A percentile compares a stretch with the other conserved stretches of the same genome.
phyloP scores from a whole-genome alignment of 306 rosid genomes.

The Dalbergia oliveri region DNA sequence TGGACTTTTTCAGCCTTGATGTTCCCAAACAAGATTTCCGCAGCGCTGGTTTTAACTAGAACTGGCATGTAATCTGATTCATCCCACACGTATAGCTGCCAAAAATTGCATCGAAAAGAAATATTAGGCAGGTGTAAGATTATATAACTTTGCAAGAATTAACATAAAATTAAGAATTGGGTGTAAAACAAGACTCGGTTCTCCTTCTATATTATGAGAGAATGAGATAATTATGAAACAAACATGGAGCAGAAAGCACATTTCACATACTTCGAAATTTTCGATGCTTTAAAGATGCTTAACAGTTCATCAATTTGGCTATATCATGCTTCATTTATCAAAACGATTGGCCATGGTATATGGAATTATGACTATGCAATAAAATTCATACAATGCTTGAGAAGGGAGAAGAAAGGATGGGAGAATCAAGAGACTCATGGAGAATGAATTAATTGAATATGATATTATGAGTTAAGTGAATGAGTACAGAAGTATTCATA shows the following conservation, averaged over 20 bases:
- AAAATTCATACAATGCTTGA: too few relatives aligned
- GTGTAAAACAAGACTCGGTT: conserved; percentile 4
- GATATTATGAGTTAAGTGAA: too few relatives aligned
- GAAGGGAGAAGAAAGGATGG: too few relatives aligned
- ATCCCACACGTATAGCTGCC: conserved; percentile 84
- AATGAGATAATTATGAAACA: conserved; percentile 6
- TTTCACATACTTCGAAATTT: not conserved
- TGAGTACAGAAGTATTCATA: too few relatives aligned
- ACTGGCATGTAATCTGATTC: conserved; percentile 70
- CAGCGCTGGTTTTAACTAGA: conserved; percentile 76
- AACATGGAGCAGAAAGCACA: not conserved
- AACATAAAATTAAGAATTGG: conserved; percentile 6
- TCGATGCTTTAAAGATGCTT: conserved; percentile 10
- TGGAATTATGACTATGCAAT: not conserved
- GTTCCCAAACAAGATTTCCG: conserved; percentile 86
- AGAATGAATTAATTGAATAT: too few relatives aligned
- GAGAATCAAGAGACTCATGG: too few relatives aligned
- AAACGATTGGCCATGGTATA: not conserved
- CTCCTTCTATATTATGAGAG: not conserved
- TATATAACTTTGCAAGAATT: not conserved
- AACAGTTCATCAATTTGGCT: conserved; percentile 24
- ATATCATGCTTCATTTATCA: conserved; percentile 3
- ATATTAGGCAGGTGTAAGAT: conserved; percentile 3
- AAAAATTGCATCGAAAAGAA: conserved; percentile 36
- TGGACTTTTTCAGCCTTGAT: conserved; percentile 74